These are phyloP conservation scores for Pezicula carpinea DNA, from an alignment of 2,329 filamentous ascomycete genomes.

Conservation along the genomic window DNA sequence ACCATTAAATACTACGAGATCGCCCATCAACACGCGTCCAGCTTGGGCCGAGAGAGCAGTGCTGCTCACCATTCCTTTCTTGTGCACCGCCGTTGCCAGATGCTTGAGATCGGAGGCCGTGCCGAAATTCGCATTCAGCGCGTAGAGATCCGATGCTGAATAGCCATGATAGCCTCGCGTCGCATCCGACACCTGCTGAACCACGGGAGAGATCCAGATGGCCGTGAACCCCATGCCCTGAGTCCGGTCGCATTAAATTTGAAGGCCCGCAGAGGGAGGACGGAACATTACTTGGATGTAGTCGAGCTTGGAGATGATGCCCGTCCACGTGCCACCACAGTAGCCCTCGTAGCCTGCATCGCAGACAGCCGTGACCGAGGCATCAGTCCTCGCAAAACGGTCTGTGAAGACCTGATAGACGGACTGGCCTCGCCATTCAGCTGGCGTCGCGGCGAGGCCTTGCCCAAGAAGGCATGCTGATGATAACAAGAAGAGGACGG, in stretches of 20 bases:
- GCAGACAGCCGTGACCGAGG: slow-evolving; percentile 7
- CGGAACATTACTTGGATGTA: slow-evolving; percentile 40
- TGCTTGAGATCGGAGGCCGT: slow-evolving; percentile 39
- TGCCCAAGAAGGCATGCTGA: not conserved
- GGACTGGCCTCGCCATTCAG: slow-evolving; percentile 31
- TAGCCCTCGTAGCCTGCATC: slow-evolving; percentile 26
- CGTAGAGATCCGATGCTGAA: slow-evolving; percentile 40
- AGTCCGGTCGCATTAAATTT: not conserved
- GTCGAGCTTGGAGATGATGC: slow-evolving; percentile 42
- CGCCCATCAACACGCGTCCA: not conserved
- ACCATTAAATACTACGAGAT: slow-evolving; percentile 38
- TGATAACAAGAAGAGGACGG: not conserved
- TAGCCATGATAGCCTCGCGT: slow-evolving; percentile 44
- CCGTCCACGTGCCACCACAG: slow-evolving; percentile 47
- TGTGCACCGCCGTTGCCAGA: slow-evolving; percentile 37
- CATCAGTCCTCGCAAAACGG: slow-evolving; percentile 35
- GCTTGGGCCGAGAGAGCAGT: not conserved
- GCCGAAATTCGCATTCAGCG: slow-evolving; percentile 42
- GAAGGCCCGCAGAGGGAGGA: not conserved
- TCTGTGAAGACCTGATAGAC: slow-evolving; percentile 41
- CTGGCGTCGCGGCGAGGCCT: slow-evolving; percentile 3
- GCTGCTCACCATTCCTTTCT: slow-evolving; percentile 32
- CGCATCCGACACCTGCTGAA: slow-evolving; percentile 31
- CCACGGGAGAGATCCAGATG: slow-evolving; percentile 35
- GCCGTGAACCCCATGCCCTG: slow-evolving; percentile 7